These are phyloP conservation scores for Ascocoryne sarcoides DNA, from an alignment of 2,329 filamentous ascomycete species.

Conservation along the genomic window DNA sequence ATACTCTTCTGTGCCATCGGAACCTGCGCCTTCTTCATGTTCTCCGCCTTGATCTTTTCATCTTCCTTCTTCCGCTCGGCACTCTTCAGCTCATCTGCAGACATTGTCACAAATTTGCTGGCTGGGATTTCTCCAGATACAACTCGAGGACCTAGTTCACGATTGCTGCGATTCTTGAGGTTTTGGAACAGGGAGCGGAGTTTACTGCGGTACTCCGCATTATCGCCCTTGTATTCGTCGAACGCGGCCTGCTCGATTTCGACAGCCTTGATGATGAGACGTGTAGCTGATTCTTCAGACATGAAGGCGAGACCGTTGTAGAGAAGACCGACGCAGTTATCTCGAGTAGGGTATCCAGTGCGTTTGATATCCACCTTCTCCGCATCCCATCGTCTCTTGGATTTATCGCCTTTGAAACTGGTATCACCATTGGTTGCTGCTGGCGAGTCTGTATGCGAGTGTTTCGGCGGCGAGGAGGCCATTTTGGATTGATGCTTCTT, in stretches of 20 bases:
- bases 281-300: slow-evolving; percentile 61
- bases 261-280: slow-evolving; percentile 64
- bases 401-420: slow-evolving; percentile 53
- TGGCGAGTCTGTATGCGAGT: slow-evolving; percentile 21
- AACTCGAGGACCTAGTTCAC: slow-evolving; percentile 65
- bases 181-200: slow-evolving; percentile 91
- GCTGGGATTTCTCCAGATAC: slow-evolving; percentile 64
- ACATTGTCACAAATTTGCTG: slow-evolving; percentile 74
- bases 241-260: slow-evolving; percentile 79
- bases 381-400: slow-evolving; percentile 74
- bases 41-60: slow-evolving; percentile 71
- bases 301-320: slow-evolving; percentile 79
- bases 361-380: slow-evolving; percentile 73
- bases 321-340: slow-evolving; percentile 81
- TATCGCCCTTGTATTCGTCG: slow-evolving; percentile 60
- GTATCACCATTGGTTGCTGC: slow-evolving; percentile 36
- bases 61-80: slow-evolving; percentile 72
- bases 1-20: slow-evolving; percentile 87
- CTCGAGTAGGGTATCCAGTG: slow-evolving; percentile 64
- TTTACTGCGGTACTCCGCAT: slow-evolving; percentile 72
- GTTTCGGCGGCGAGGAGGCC: slow-evolving; percentile 19
- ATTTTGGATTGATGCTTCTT: slow-evolving; percentile 36
- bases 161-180: slow-evolving; percentile 86
- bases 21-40: slow-evolving; percentile 96
- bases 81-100: slow-evolving; percentile 83